These are phyloP conservation scores for Physcia stellaris DNA, from an alignment of 495 filamentous ascomycete species.

Conservation along the genomic window DNA sequence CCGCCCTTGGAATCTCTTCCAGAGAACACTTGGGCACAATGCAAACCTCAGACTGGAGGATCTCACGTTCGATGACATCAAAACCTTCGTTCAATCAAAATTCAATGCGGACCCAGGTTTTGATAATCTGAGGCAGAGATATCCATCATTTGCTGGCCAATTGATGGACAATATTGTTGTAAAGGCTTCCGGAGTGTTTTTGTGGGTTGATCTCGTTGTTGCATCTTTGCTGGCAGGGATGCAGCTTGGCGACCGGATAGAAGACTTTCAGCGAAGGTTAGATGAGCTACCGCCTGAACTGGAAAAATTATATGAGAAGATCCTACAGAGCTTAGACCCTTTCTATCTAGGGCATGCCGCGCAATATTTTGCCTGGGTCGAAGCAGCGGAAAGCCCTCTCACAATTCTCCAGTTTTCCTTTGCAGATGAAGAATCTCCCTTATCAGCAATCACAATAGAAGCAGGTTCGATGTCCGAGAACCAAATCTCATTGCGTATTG, in stretches of 20 bases:
- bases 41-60: slow-evolving; percentile 20
- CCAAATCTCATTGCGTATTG: too few species aligned
- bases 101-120: slow-evolving; percentile 11
- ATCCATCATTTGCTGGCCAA: background rate
- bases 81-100: slow-evolving; percentile 12
- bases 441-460: too few species aligned
- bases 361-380: too few species aligned
- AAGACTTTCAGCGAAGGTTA: slow-evolving; percentile 9
- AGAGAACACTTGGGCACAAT: slow-evolving; percentile 4
- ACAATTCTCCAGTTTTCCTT: too few species aligned
- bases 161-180: slow-evolving; percentile 18
- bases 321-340: too few species aligned
- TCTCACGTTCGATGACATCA: slow-evolving; percentile 20
- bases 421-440: too few species aligned
- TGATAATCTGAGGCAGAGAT: slow-evolving; percentile 1
- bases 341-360: too few species aligned
- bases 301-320: slow-evolving; percentile 10
- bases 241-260: slow-evolving; percentile 5
- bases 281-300: slow-evolving; percentile 10
- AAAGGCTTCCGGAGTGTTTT: slow-evolving; percentile 26
- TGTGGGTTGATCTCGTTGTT: slow-evolving; percentile 22
- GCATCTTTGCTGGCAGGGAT: slow-evolving; percentile 6
- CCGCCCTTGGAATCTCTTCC: slow-evolving; percentile 2
- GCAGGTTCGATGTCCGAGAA: too few species aligned
- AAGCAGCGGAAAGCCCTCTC: too few species aligned